Percentiles rank a stretch among this genome's conserved stretches.
Conservation (phyloP, 108 stramenopile genomes). For the Skeletonema grethae region DNA sequence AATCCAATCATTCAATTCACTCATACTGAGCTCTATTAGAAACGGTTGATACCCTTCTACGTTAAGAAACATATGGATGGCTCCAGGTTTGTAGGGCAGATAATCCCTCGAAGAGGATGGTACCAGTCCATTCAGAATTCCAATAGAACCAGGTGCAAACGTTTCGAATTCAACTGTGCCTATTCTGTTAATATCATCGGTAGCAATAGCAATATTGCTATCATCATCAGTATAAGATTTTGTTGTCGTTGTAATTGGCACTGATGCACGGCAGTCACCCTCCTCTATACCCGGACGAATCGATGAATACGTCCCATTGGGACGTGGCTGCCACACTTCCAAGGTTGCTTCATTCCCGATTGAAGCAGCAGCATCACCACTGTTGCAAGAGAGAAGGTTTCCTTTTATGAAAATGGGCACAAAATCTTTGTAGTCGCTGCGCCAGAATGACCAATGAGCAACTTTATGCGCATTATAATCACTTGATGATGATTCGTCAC, state of each 20-base stretch:
- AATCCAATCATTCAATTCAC: conserved; percentile 24
- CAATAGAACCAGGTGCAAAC: conserved; percentile 62
- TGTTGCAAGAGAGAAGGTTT: conserved; percentile 30
- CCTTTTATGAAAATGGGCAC: conserved; percentile 28
- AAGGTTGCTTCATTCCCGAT: conserved; percentile 14
- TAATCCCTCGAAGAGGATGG: conserved; percentile 37
- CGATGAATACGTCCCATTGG: conserved; percentile 66
- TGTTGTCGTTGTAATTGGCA: conserved; percentile 9
- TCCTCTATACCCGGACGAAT: conserved; percentile 38
- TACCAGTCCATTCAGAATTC: conserved; percentile 58
- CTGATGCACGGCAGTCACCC: conserved; percentile 62
- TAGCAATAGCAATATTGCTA: not conserved
- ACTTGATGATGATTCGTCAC: conserved; percentile 3
- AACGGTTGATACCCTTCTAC: conserved; percentile 42
- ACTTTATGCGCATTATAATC: conserved; percentile 29
- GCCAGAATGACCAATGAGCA: conserved; percentile 49
- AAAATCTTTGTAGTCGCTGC: conserved; percentile 15
- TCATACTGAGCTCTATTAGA: conserved; percentile 42
- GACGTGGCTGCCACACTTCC: conserved; percentile 73
- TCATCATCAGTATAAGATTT: not conserved
- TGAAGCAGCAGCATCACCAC: conserved; percentile 7
- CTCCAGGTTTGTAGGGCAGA: conserved; percentile 52
- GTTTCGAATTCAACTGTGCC: conserved; percentile 43
- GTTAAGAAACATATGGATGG: conserved; percentile 50
- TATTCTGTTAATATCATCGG: conserved; percentile 1